Percentiles rank a stretch among this genome's conserved stretches.
Conservation (phyloP, 1,284 basidiomycete genomes). For the Irpex sp. region DNA sequence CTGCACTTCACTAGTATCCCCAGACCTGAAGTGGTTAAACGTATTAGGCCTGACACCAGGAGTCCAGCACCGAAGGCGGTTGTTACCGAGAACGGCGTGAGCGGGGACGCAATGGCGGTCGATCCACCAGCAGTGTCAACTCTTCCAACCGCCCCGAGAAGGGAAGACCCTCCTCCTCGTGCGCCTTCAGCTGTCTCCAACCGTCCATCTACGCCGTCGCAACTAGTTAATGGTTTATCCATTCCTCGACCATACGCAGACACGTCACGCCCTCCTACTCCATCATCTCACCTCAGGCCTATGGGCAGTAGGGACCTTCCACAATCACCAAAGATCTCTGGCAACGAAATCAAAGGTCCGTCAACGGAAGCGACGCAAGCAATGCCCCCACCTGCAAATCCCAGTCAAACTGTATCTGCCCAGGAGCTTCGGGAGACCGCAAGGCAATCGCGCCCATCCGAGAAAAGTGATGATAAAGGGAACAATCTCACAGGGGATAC, state of each 20-base stretch:
- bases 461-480: conserved; percentile 24
- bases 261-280: conserved; percentile 23
- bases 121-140: conserved; percentile 22
- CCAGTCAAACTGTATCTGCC: conserved; percentile 76
- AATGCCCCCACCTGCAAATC: conserved; percentile 77
- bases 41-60: conserved; percentile 51
- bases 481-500: conserved; percentile 25
- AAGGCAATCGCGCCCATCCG: conserved; percentile 45
- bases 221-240: background rate
- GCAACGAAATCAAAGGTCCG: conserved; percentile 24
- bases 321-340: conserved; percentile 36
- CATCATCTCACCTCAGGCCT: conserved; percentile 19
- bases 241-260: conserved; percentile 15
- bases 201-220: conserved; percentile 9
- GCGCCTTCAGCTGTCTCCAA: background rate
- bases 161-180: conserved; percentile 7
- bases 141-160: conserved; percentile 8
- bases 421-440: conserved; percentile 78
- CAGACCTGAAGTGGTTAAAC: conserved; percentile 71
- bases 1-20: conserved; percentile 48
- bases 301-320: conserved; percentile 34
- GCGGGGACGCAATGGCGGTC: conserved; percentile 37
- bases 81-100: conserved; percentile 20
- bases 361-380: conserved; percentile 34
- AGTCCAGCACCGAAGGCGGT: conserved; percentile 18